These are phyloP conservation scores for Trifolium fragiferum DNA, from an alignment of 306 rosid genomes.

Conservation along the genomic window DNA sequence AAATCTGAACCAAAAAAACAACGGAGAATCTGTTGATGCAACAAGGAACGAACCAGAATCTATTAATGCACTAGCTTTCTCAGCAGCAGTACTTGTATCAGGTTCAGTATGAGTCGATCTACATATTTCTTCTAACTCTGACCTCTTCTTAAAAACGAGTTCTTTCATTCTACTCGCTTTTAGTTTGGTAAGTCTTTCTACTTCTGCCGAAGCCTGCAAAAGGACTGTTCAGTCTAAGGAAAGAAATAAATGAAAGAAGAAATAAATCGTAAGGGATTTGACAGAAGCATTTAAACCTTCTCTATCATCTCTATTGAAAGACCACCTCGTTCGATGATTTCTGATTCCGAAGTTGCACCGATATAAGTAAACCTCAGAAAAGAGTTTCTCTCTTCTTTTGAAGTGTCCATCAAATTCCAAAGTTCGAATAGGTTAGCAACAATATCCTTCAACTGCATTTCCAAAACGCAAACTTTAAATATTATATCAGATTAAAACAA, in stretches of 20 bases:
- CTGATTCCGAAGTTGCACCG: conserved; percentile 63
- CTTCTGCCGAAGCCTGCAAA: conserved; percentile 85
- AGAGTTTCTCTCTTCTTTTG: conserved; percentile 74
- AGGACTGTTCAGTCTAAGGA: conserved; percentile 13
- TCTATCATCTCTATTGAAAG: conserved; percentile 78
- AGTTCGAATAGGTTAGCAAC: conserved; percentile 73
- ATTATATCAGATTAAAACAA: conserved; percentile 23
- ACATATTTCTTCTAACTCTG: conserved; percentile 88
- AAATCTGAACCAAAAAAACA: conserved; percentile 7
- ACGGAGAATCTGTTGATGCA: conserved; percentile 16
- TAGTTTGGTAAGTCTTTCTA: conserved; percentile 77
- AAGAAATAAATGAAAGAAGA: not conserved
- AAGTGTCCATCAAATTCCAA: conserved; percentile 98
- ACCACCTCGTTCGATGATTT: conserved; percentile 69
- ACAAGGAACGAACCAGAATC: conserved; percentile 70
- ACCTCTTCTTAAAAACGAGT: conserved; percentile 87
- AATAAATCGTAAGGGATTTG: conserved; percentile 1
- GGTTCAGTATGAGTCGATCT: conserved; percentile 81
- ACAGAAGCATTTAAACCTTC: conserved; percentile 58
- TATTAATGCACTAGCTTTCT: conserved; percentile 89
- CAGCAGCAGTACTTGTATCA: conserved; percentile 84
- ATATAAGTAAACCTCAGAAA: conserved; percentile 66
- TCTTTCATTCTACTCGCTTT: conserved; percentile 98
- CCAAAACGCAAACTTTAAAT: conserved; percentile 11
- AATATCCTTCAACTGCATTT: conserved; percentile 82